These are phyloP conservation scores for Diaporthe sp. DNA, from an alignment of 2,329 filamentous ascomycete species.

Conservation along the genomic window DNA sequence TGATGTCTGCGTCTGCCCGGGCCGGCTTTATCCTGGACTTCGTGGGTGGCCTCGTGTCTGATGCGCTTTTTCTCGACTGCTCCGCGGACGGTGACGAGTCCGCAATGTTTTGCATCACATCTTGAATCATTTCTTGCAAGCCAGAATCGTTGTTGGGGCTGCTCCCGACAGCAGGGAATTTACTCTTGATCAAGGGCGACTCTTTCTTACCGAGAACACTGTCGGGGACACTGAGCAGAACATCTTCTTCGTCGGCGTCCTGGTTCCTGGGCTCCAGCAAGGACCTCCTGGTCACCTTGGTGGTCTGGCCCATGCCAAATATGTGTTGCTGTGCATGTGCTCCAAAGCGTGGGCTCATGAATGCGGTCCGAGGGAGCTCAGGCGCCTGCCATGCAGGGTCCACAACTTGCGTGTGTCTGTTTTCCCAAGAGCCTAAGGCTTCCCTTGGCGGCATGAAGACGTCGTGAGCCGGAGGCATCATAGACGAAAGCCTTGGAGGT, in stretches of 20 bases:
- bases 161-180: slow-evolving; percentile 34
- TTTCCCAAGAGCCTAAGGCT: slow-evolving; percentile 35
- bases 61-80: not conserved
- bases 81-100: slow-evolving; percentile 24
- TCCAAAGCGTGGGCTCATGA: slow-evolving; percentile 36
- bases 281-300: slow-evolving; percentile 37
- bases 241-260: slow-evolving; percentile 48
- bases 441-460: not conserved
- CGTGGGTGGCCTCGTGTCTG: not conserved
- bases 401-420: slow-evolving; percentile 38
- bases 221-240: slow-evolving; percentile 43
- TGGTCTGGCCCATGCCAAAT: slow-evolving; percentile 13
- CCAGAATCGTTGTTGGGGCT: slow-evolving; percentile 32
- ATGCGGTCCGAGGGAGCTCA: slow-evolving; percentile 46
- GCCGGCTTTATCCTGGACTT: not conserved
- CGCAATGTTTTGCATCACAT: slow-evolving; percentile 36
- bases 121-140: slow-evolving; percentile 34
- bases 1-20: not conserved
- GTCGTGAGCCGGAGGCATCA: slow-evolving; percentile 41
- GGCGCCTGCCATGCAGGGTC: slow-evolving; percentile 56
- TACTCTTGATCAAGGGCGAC: slow-evolving; percentile 34
- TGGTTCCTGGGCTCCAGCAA: slow-evolving; percentile 37
- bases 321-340: not conserved
- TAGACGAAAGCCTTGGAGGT: slow-evolving; percentile 41
- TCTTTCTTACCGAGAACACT: not conserved